Evolutionary conservation across 805 yeast genomes (phyloP), one percentile per base, ranked within the genome.

Genomic region (Wickerhamomyces hampshirensis): DNA sequence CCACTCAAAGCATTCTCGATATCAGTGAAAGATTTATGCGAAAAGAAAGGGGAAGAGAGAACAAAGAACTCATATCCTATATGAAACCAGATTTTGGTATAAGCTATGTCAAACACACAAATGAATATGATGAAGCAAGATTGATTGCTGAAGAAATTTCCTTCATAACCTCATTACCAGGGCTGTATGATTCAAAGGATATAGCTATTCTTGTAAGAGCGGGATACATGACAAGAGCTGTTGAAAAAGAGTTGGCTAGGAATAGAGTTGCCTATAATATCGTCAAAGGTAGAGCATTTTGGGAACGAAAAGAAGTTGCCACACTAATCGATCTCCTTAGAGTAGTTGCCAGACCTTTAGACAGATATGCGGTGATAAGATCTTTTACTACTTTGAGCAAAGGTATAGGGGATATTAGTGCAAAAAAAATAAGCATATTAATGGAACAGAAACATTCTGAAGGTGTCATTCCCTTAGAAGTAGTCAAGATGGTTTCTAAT

Each of bases 201-300:
- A 66, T 88, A 41, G 81, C 95, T 0, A 68, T 91, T 4, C 63
- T 91, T 16, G 75, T 84, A 2, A 60, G 98, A 29, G 67, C 86
- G 0, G 69, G 81, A 8, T 69, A 66, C 43, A 77, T 75, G 46
- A 75, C 87, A 0, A 61, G 83, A 34, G 66, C 59, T 4, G 62
- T 88, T 7, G 96, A 88, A 51, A 71, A 69, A 23, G 82, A 75
- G 14, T 60, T 91, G 17, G 65, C 75, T 1, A 66, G 61, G 32
- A 55, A 59, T 3, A 63, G 71, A 4, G 69, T 88, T 3, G 88
- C 93, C 0, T 84, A 84, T 49, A 59, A 62, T 7, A 70, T 88
- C 39, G 66, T 83, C 0, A 79, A 80, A 35, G 96, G 96, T 0
- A 67, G 66, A 30, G 80, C 87, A 1, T 84, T 87, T 50, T 85